Conservation (phyloP, 768 basidiomycete genomes). For the Mycena chlorophos region DNA sequence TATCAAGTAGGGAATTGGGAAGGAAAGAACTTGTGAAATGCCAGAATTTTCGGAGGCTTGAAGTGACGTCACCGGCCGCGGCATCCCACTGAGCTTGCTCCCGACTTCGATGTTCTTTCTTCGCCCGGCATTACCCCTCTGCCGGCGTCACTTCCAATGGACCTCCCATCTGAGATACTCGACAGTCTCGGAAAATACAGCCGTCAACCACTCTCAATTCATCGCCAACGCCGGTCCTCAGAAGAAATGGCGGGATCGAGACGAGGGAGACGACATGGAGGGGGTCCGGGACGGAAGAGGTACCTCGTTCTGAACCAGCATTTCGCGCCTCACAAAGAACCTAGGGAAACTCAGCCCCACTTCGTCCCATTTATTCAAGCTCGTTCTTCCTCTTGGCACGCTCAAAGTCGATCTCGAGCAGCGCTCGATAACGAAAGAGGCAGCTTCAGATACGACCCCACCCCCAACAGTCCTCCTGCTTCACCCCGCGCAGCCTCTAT, state of each 20-base stretch:
- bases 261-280: slow-evolving; percentile 26
- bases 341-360: slow-evolving; percentile 63
- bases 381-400: slow-evolving; percentile 52
- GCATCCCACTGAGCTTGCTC: neutral
- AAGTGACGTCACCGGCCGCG: neutral
- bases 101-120: neutral
- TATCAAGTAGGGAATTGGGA: no score
- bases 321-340: neutral
- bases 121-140: neutral
- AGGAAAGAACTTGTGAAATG: no score
- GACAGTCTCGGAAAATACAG: slow-evolving; percentile 31
- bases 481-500: slow-evolving; percentile 69
- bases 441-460: slow-evolving; percentile 7
- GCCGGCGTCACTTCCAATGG: neutral
- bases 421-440: slow-evolving; percentile 4
- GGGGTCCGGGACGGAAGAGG: slow-evolving; percentile 36
- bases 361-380: slow-evolving; percentile 64
- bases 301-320: slow-evolving; percentile 21
- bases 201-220: slow-evolving; percentile 44
- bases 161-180: neutral
- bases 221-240: slow-evolving; percentile 41
- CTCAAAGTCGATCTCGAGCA: slow-evolving; percentile 19
- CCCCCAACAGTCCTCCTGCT: slow-evolving; percentile 59
- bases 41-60: no score
- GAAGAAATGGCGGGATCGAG: slow-evolving; percentile 32